phyloP scores from a whole-genome alignment of 805 yeast genomes.

The Sungouiella blattae region DNA sequence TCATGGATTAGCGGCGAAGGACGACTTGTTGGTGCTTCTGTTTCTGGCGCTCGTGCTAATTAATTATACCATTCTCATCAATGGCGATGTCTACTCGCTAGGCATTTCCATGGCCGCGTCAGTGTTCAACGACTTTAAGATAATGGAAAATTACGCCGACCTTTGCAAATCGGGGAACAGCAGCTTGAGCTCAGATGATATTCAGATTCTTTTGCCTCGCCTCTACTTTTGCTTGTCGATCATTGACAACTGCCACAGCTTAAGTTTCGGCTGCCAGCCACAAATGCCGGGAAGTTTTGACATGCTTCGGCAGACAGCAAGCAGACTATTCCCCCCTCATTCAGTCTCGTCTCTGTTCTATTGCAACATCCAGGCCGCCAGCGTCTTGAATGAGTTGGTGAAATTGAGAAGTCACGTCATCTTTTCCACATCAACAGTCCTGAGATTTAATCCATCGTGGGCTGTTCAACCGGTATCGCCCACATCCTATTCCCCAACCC shows the following conservation, averaged over 20 bases:
- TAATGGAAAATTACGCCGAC: constrained; percentile 43
- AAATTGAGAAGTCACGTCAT: neutral
- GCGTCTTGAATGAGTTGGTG: constrained; percentile 4
- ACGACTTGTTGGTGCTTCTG: constrained; percentile 24
- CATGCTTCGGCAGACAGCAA: neutral
- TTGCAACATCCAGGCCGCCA: constrained; percentile 5
- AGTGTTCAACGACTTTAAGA: constrained; percentile 45
- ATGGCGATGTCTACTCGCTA: constrained; percentile 58
- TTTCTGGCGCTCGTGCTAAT: constrained; percentile 33
- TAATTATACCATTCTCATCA: constrained; percentile 54
- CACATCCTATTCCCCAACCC: neutral
- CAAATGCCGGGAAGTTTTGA: constrained; percentile 4
- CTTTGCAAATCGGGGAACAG: neutral
- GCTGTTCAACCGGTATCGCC: neutral
- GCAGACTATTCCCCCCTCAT: constrained; percentile 1
- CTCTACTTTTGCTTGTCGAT: constrained; percentile 45
- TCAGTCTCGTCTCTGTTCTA: constrained; percentile 1
- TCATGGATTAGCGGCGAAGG: constrained; percentile 13
- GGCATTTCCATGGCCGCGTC: constrained; percentile 45
- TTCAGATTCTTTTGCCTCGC: constrained; percentile 29
- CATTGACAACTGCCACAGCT: constrained; percentile 50
- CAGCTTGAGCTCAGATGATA: constrained; percentile 8
- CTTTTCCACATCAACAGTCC: neutral
- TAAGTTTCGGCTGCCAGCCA: constrained; percentile 48
- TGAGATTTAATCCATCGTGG: neutral